These are phyloP conservation scores for Perkinsus olseni DNA, from an alignment of 169 alveolate species.

Conservation along the genomic window DNA sequence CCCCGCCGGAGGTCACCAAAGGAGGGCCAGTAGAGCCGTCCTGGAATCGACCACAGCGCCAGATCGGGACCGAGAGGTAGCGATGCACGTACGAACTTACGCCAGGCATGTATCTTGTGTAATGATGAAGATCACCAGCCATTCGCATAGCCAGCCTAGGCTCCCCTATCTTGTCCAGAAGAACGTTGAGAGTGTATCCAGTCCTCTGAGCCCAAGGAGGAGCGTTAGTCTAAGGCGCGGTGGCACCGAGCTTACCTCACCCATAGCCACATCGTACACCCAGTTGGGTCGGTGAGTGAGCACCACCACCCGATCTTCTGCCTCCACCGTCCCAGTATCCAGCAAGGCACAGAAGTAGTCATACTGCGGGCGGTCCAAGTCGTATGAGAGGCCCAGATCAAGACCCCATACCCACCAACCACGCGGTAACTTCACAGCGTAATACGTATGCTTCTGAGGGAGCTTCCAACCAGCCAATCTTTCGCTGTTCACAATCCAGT, in stretches of 20 bases:
- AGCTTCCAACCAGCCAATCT: background rate
- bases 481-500: background rate
- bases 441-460: conserved; percentile 12
- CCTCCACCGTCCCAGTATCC: background rate
- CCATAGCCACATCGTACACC: background rate
- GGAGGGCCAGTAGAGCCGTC: background rate
- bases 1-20: conserved; percentile 9
- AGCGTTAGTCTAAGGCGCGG: background rate
- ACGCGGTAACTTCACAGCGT: background rate
- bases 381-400: conserved; percentile 1
- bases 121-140: conserved; percentile 11
- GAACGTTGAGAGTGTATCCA: background rate
- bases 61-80: background rate
- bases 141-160: conserved; percentile 10
- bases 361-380: background rate
- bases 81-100: background rate
- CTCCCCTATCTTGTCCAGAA: conserved; percentile 2
- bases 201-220: background rate
- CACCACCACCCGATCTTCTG: background rate
- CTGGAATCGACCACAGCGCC: background rate
- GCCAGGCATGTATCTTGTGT: conserved; percentile 7
- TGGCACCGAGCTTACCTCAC: background rate
- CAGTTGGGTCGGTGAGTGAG: background rate
- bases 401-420: conserved; percentile 11
- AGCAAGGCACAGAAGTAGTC: background rate